Conservation (phyloP, 176 grass and related monocot genomes). For the Neostapfia colusana region DNA sequence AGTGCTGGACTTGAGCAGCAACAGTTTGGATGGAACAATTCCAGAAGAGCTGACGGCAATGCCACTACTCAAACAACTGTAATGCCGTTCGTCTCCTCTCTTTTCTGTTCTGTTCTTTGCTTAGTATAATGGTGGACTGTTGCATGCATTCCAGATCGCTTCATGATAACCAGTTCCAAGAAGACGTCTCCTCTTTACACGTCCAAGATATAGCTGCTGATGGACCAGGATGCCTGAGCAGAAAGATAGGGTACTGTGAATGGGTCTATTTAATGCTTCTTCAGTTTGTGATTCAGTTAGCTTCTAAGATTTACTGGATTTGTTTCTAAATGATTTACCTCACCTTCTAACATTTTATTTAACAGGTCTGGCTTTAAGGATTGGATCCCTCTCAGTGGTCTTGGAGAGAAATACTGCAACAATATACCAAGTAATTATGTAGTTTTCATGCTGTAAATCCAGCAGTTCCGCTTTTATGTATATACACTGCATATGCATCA, state of each 20-base stretch:
- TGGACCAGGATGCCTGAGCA: slow-evolving; percentile 43
- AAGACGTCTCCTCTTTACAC: slow-evolving; percentile 12
- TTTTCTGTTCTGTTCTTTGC: slow-evolving; percentile 15
- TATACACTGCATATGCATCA: neutral
- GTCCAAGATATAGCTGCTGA: slow-evolving; percentile 30
- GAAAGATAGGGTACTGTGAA: slow-evolving; percentile 69
- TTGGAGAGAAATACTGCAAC: slow-evolving; percentile 32
- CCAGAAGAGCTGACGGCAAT: slow-evolving; percentile 67
- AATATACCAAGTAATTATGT: slow-evolving; percentile 49
- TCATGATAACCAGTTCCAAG: slow-evolving; percentile 53
- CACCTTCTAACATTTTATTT: slow-evolving; percentile 27
- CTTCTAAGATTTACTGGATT: slow-evolving; percentile 14
- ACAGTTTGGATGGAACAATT: slow-evolving; percentile 71
- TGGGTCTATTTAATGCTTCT: neutral
- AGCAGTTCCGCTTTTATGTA: neutral
- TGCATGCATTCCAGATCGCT: slow-evolving; percentile 51
- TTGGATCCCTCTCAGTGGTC: slow-evolving; percentile 35
- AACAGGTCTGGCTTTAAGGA: slow-evolving; percentile 39
- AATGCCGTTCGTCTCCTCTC: slow-evolving; percentile 15
- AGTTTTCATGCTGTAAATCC: slow-evolving; percentile 36
- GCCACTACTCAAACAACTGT: slow-evolving; percentile 71
- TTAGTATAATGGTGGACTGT: slow-evolving; percentile 17
- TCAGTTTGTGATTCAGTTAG: slow-evolving; percentile 6
- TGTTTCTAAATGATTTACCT: slow-evolving; percentile 33
- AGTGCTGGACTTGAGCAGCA: slow-evolving; percentile 78